phyloP scores from a whole-genome alignment of 345 rosid species.

The Conringia planisiliqua region DNA sequence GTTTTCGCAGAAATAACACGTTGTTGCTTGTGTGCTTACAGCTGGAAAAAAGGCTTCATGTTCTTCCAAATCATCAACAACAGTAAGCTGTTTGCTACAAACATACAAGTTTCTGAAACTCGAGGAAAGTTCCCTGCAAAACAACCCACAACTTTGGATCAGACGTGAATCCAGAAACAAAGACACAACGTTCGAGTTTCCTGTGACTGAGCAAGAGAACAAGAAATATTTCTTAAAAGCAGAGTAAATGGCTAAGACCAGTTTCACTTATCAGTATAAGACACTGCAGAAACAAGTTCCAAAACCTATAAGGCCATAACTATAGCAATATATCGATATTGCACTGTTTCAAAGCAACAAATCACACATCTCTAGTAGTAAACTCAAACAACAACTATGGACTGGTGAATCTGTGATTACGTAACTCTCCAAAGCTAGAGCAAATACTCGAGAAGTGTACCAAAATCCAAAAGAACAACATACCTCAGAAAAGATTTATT shows the following conservation, averaged over 20 bases:
- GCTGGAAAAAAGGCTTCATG: not conserved
- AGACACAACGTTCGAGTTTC: not conserved
- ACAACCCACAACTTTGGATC: slow-evolving; percentile 17
- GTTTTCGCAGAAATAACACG: slow-evolving; percentile 1
- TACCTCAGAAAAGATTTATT: slow-evolving; percentile 12
- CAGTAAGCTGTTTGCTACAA: slow-evolving; percentile 12
- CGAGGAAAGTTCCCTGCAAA: slow-evolving; percentile 7
- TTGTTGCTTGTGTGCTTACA: slow-evolving; percentile 14
- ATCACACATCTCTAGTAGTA: not conserved
- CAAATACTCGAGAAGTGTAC: not conserved
- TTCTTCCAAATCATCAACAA: slow-evolving; percentile 26
- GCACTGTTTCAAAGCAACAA: not conserved
- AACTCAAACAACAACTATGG: not conserved
- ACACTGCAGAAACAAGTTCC: not conserved
- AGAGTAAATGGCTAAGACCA: not conserved
- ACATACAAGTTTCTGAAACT: not conserved
- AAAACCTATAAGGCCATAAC: not conserved
- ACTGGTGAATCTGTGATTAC: not conserved
- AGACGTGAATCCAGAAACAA: not conserved
- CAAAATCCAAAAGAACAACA: not conserved
- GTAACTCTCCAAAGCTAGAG: not conserved
- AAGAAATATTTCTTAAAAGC: not conserved
- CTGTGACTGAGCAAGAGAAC: not conserved
- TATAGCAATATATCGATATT: not conserved
- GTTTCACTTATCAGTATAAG: not conserved